Evolutionary conservation across 805 yeast species (phyloP).

Genomic region (Kazachstania viticola): DNA sequence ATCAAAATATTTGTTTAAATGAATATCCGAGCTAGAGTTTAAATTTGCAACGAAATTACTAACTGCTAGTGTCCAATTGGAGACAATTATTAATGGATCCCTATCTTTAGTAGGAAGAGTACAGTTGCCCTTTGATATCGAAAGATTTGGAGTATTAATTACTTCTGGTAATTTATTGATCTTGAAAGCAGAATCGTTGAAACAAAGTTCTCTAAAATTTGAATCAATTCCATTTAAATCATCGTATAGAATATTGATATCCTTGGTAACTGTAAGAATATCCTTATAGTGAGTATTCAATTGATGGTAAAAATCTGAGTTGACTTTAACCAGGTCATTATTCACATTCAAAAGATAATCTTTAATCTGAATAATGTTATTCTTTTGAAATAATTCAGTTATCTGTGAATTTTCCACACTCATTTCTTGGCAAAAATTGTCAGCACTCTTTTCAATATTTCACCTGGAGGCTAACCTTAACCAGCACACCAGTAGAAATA

Average conservation of each 20-base stretch:
- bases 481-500: too few relatives aligned
- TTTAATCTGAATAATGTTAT: constrained; percentile 8
- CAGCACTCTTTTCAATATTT: too few relatives aligned
- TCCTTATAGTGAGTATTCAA: constrained; percentile 16
- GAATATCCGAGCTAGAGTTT: too few relatives aligned
- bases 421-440: too few relatives aligned
- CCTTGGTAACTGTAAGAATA: constrained; percentile 17
- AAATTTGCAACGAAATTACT: too few relatives aligned
- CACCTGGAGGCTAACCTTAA: too few relatives aligned
- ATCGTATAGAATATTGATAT: constrained; percentile 9
- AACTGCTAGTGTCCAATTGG: constrained; percentile 19
- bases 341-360: constrained; percentile 5
- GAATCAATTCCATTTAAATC: constrained; percentile 12
- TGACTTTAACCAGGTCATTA: constrained; percentile 4
- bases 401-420: too few relatives aligned
- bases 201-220: constrained; percentile 21
- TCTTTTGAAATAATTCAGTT: constrained; percentile 7
- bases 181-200: constrained; percentile 17
- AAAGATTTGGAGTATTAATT: too few relatives aligned
- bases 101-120: not conserved
- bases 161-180: constrained; percentile 14
- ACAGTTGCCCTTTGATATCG: not conserved
- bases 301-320: constrained; percentile 11
- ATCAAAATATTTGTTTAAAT: too few relatives aligned
- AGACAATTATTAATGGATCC: constrained; percentile 10